A percentile compares a stretch with the other conserved stretches of the same genome.
Conservation (phyloP, 1,284 basidiomycete genomes). For the Puccinia coronata region DNA sequence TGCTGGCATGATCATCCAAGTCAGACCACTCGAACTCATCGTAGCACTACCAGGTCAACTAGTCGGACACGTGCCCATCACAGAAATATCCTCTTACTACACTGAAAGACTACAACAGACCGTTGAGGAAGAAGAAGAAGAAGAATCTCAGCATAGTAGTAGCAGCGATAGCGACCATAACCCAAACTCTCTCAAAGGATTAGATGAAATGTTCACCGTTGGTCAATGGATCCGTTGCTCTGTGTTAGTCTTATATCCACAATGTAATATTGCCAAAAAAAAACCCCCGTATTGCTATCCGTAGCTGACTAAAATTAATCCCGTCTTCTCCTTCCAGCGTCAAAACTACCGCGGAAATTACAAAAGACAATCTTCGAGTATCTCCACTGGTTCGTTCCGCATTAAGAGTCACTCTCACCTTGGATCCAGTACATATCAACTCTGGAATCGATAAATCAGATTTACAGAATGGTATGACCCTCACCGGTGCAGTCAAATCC, state of each 20-base stretch:
- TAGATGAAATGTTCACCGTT: slow-evolving; percentile 73
- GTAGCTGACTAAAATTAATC: slow-evolving; percentile 59
- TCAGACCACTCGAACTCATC: slow-evolving; percentile 86
- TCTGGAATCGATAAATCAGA: slow-evolving; percentile 76
- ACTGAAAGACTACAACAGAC: slow-evolving; percentile 66
- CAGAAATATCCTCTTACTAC: slow-evolving; percentile 82
- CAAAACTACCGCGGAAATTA: slow-evolving; percentile 61
- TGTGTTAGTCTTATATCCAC: slow-evolving; percentile 69
- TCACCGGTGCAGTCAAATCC: slow-evolving; percentile 77
- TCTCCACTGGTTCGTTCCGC: slow-evolving; percentile 65
- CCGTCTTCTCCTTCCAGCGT: slow-evolving; percentile 66
- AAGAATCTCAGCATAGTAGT: not conserved
- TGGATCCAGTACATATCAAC: slow-evolving; percentile 84
- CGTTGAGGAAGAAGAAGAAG: slow-evolving; percentile 52
- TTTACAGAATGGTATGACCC: slow-evolving; percentile 72
- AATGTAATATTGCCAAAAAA: slow-evolving; percentile 35
- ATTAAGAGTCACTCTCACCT: slow-evolving; percentile 79
- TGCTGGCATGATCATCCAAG: slow-evolving; percentile 78
- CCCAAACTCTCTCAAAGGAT: slow-evolving; percentile 62
- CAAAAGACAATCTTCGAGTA: slow-evolving; percentile 57
- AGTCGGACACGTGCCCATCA: slow-evolving; percentile 91
- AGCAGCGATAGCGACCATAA: slow-evolving; percentile 63
- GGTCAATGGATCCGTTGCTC: slow-evolving; percentile 84
- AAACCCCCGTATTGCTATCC: not conserved
- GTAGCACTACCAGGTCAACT: slow-evolving; percentile 94